These are phyloP conservation scores for Saccharomyces eubayanus DNA, from an alignment of 805 yeast genomes.

Conservation along the genomic window DNA sequence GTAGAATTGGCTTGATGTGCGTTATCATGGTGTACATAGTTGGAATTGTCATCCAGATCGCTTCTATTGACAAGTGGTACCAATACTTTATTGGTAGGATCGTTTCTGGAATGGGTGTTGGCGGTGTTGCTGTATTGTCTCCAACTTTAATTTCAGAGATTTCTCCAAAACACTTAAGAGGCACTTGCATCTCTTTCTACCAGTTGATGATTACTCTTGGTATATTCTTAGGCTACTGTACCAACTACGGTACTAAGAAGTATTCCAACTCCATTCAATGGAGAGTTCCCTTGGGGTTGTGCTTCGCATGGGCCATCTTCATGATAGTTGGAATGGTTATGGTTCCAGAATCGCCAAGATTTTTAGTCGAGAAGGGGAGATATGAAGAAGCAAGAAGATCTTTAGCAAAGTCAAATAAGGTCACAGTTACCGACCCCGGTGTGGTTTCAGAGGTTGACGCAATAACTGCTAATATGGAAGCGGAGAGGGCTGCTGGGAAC, in stretches of 20 bases:
- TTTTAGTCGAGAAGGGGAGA: constrained; percentile 41
- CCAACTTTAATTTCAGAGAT: constrained; percentile 51
- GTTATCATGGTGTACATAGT: constrained; percentile 50
- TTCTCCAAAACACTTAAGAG: constrained; percentile 39
- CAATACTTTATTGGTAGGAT: constrained; percentile 60
- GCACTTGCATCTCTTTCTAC: constrained; percentile 52
- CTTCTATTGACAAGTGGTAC: constrained; percentile 46
- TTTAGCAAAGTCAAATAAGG: constrained; percentile 47
- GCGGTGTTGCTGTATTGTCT: constrained; percentile 62
- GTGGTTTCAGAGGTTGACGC: constrained; percentile 45
- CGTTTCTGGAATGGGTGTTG: constrained; percentile 69
- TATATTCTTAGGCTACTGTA: constrained; percentile 62
- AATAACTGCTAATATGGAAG: constrained; percentile 49
- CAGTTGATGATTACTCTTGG: constrained; percentile 57
- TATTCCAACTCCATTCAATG: constrained; percentile 37
- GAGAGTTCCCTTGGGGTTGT: constrained; percentile 57
- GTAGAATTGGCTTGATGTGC: constrained; percentile 47
- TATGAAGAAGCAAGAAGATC: constrained; percentile 54
- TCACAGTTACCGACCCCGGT: constrained; percentile 42
- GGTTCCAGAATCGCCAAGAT: constrained; percentile 69
- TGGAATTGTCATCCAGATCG: constrained; percentile 54
- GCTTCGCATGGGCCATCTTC: constrained; percentile 34
- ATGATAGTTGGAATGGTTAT: constrained; percentile 40
- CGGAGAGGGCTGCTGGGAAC: constrained; percentile 50
- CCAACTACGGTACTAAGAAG: constrained; percentile 44